Conservation (phyloP, 2,329 filamentous ascomycete species). For the Claviceps pazoutovae region DNA sequence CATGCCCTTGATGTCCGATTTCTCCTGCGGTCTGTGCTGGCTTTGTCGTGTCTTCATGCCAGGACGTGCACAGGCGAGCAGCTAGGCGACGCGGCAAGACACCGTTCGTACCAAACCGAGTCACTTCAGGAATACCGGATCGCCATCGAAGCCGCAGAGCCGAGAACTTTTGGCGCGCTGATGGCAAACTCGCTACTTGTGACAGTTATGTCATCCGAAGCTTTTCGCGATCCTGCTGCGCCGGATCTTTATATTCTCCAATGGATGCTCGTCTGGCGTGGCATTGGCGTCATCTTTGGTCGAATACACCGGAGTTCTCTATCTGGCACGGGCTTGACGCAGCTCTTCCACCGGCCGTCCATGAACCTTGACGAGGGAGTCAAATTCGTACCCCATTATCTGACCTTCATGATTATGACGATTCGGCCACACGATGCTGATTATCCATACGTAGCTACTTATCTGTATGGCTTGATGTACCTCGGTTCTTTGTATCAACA, state of each 20-base stretch:
- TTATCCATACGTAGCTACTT: constrained; percentile 22
- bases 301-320: constrained; percentile 14
- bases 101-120: constrained; percentile 30
- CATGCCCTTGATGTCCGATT: constrained; percentile 39
- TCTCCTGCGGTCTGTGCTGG: constrained; percentile 41
- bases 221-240: constrained; percentile 32
- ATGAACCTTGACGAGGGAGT: constrained; percentile 30
- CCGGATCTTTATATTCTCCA: constrained; percentile 36
- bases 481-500: constrained; percentile 39
- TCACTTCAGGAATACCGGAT: constrained; percentile 37
- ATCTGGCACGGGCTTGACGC: constrained; percentile 28
- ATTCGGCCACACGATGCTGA: constrained; percentile 30
- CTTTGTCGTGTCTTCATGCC: constrained; percentile 32
- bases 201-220: constrained; percentile 34
- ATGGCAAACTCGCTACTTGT: constrained; percentile 37
- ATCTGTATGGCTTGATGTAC: constrained; percentile 33
- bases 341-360: constrained; percentile 34
- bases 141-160: constrained; percentile 33
- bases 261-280: constrained; percentile 43
- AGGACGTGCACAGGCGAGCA: constrained; percentile 3
- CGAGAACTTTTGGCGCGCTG: constrained; percentile 34
- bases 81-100: constrained; percentile 19
- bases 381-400: constrained; percentile 29
- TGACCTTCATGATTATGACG: constrained; percentile 35
- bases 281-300: constrained; percentile 34